Base-by-base conservation (phyloP, 1,139 yeast species). In the Yamadazyma aaseri region DNA sequence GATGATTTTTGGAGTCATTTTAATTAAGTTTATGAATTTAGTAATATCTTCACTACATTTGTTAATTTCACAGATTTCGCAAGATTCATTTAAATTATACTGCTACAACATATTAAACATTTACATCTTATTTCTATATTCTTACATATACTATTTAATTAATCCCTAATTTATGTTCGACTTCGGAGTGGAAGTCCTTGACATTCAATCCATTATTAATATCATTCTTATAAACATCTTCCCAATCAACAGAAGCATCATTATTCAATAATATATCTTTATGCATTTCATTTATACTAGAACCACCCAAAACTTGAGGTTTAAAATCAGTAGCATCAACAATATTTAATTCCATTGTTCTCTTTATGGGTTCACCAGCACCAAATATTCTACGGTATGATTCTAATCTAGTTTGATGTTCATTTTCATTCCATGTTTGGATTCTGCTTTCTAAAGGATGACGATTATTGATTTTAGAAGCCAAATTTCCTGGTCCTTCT, bases 291-390 rank as follows among this genome's bases (percentile, higher is more conserved):
- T 26, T 35, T 5, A 38, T 28, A 33, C 65, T 70, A 8, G 73
- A 53, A 13, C 80, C 81, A 3, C 86, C 79, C 34, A 78, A 64
- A 11, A 72, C 60, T 33, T 69, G 58, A n/a, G 95, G 95, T 45
- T 71, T 76, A 57, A 79, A 79, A 37, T 83, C 87, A n/a, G 86
- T 76, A 32, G 73, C 69, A 30, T 78, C 78, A n/a, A 90, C 83
- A 24, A 87, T 74, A 37, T 76, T 71, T 52, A 86, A 64, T 48
- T 94, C 97, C 86, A 92, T 86, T 18, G 85, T 79, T 55, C 97
- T 76, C 58, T 87, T 82, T 48, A 92, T 80, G 6, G 97, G 96
- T 53, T 86, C 97, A 9, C 95, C 96, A 30, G 95, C 83, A 18
- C 98, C 98, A 58, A 84, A 89, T 17, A 86, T 65, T 45, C 95